Evolutionary conservation across 768 basidiomycete species (phyloP).

Genomic region (Serendipita vermifera): DNA sequence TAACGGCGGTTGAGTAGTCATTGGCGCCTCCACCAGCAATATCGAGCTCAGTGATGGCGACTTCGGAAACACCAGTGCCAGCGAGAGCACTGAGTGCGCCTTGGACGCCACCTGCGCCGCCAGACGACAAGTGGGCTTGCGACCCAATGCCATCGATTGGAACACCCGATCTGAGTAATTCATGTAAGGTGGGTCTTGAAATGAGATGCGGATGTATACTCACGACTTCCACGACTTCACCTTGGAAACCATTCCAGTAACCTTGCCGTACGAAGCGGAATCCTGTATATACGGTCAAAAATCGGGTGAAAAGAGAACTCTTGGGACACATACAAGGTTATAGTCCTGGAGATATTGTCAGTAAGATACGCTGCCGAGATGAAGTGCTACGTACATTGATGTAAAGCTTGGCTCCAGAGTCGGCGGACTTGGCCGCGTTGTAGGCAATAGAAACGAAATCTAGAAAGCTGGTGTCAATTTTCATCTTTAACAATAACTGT

Average conservation of each 20-base stretch:
- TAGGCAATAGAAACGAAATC: conserved; percentile 39
- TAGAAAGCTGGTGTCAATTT: conserved; percentile 9
- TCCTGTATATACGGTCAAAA: too few relatives aligned
- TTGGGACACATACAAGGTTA: neutral
- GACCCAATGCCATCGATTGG: too few relatives aligned
- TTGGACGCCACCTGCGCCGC: conserved; percentile 30
- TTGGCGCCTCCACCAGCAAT: conserved; percentile 23
- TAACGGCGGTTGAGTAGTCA: conserved; percentile 34
- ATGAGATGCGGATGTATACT: too few relatives aligned
- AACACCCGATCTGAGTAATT: too few relatives aligned
- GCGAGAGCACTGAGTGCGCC: conserved; percentile 34
- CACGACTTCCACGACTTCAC: conserved; percentile 34
- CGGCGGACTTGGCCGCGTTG: conserved; percentile 38
- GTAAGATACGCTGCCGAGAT: conserved; percentile 25
- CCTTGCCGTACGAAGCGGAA: conserved; percentile 37
- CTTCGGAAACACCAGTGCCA: conserved; percentile 27
- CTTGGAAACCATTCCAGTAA: conserved; percentile 27
- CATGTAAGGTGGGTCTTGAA: too few relatives aligned
- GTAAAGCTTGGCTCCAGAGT: conserved; percentile 39
- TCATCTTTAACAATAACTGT: neutral
- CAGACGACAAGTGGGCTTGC: conserved; percentile 16
- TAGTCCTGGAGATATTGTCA: too few relatives aligned
- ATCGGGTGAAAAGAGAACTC: conserved; percentile 34
- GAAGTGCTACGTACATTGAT: too few relatives aligned
- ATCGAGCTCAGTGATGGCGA: conserved; percentile 39